Conservation (phyloP, 345 rosid species). For the Geranium rotundifolium region DNA sequence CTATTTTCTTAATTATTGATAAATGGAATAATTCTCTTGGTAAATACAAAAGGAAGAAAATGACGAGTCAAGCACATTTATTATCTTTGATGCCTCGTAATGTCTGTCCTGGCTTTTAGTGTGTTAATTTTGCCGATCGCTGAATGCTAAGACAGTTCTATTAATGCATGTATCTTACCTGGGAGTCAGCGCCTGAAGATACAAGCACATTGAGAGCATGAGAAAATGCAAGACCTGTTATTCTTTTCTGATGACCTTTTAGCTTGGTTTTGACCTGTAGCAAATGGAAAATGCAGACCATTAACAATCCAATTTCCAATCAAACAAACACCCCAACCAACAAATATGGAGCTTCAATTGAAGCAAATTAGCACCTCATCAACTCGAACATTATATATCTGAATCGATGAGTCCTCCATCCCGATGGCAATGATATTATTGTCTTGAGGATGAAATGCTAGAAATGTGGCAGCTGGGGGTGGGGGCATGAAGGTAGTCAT, state of each 20-base stretch:
- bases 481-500: constrained; percentile 77
- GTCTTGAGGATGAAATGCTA: constrained; percentile 71
- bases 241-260: constrained; percentile 73
- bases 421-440: constrained; percentile 75
- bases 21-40: neutral
- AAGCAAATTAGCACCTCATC: constrained; percentile 41
- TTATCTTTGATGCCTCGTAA: neutral
- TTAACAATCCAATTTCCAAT: neutral
- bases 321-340: constrained; percentile 1
- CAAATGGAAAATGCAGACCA: neutral
- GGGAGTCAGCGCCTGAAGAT: constrained; percentile 84
- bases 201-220: constrained; percentile 54
- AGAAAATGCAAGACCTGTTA: constrained; percentile 89
- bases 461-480: constrained; percentile 73
- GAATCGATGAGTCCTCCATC: constrained; percentile 71
- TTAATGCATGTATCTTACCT: constrained; percentile 28
- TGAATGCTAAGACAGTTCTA: neutral
- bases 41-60: neutral
- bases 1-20: neutral
- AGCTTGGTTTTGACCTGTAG: constrained; percentile 59
- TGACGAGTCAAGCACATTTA: neutral
- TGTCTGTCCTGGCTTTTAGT: neutral
- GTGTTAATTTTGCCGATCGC: neutral
- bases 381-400: constrained; percentile 49
- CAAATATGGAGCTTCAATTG: constrained; percentile 6